Conservation (phyloP, 2,329 filamentous ascomycete genomes). For the Myriosclerotinia curreyana region DNA sequence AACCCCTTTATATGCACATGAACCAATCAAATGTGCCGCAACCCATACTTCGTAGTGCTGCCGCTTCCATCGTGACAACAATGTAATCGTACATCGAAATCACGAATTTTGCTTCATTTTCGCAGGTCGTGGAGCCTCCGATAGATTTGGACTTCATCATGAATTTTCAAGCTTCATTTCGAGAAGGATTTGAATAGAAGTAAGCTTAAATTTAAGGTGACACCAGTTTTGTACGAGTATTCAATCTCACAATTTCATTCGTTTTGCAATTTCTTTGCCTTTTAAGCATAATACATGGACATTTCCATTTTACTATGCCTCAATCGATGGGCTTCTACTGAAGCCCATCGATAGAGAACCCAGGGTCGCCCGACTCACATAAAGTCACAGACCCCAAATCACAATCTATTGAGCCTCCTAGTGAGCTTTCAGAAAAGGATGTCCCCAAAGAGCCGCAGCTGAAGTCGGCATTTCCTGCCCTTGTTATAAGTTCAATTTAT, state of each 20-base stretch:
- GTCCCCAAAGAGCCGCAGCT: slow-evolving; percentile 7
- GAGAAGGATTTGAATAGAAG: neutral
- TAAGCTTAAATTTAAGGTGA: neutral
- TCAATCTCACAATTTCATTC: neutral
- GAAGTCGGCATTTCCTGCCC: slow-evolving; percentile 16
- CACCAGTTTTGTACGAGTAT: neutral
- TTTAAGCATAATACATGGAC: neutral
- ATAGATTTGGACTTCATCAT: neutral
- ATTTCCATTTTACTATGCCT: neutral
- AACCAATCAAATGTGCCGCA: neutral
- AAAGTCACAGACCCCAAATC: neutral
- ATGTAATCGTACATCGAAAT: neutral
- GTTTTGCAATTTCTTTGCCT: neutral
- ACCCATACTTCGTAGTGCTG: no score
- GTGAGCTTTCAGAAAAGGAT: neutral
- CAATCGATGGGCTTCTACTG: neutral
- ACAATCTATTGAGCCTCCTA: no score
- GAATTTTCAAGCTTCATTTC: neutral
- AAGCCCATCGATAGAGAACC: neutral
- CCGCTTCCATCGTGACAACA: neutral
- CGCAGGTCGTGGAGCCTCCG: neutral
- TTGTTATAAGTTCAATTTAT: neutral
- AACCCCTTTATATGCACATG: neutral
- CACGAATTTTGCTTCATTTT: no score
- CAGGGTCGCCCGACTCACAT: neutral